A percentile compares a stretch with the other conserved stretches of the same genome.
phyloP scores from a whole-genome alignment of 1,284 basidiomycete genomes.

The Ustilago nuda region DNA sequence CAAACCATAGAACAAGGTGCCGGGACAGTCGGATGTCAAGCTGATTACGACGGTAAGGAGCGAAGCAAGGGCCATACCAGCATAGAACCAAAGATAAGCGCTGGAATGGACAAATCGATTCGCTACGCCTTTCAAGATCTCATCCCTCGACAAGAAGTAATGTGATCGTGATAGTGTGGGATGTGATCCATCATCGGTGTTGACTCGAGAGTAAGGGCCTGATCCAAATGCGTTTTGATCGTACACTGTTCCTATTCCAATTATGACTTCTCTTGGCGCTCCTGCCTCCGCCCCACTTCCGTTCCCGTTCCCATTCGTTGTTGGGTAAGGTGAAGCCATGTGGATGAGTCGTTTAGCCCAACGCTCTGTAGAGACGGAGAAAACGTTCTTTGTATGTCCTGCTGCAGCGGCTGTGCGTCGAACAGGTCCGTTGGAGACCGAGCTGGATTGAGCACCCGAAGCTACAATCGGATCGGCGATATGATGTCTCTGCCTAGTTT shows the following conservation, averaged over 20 bases:
- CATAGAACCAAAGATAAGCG: conserved; percentile 68
- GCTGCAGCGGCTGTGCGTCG: conserved; percentile 31
- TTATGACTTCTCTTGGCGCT: conserved; percentile 26
- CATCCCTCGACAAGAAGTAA: conserved; percentile 61
- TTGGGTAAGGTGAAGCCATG: conserved; percentile 30
- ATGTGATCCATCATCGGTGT: conserved; percentile 4
- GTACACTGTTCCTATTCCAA: conserved; percentile 45
- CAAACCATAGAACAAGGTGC: conserved; percentile 62
- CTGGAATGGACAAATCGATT: conserved; percentile 68
- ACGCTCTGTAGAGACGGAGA: conserved; percentile 44
- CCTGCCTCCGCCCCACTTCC: background rate
- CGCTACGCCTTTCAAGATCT: conserved; percentile 67
- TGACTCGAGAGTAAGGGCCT: conserved; percentile 21
- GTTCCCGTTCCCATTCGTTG: conserved; percentile 4
- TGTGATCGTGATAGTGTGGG: conserved; percentile 47
- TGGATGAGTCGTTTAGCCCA: conserved; percentile 44
- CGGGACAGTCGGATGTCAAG: conserved; percentile 62
- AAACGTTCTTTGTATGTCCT: conserved; percentile 50
- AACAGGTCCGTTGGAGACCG: conserved; percentile 21
- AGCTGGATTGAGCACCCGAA: conserved; percentile 30
- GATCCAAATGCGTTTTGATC: conserved; percentile 33
- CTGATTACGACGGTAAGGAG: conserved; percentile 64
- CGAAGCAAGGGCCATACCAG: conserved; percentile 63
- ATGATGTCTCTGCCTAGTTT: conserved; percentile 32
- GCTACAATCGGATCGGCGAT: conserved; percentile 44